phyloP scores from a whole-genome alignment of 768 basidiomycete genomes.

The Sarcomyxa edulis region DNA sequence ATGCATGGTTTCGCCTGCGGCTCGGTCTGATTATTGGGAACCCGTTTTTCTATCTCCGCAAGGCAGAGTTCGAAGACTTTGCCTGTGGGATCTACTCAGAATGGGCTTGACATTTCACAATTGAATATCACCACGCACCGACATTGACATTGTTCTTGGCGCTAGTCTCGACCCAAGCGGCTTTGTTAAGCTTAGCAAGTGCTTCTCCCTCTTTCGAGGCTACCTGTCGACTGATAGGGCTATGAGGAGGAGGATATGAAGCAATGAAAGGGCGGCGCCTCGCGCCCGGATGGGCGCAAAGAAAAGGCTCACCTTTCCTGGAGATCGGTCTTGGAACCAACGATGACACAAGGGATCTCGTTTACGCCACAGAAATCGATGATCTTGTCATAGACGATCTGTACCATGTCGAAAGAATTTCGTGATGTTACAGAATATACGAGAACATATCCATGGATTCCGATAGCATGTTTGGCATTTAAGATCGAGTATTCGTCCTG shows the following conservation, averaged over 20 bases:
- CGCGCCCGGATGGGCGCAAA: conserved; percentile 1
- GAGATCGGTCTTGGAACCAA: conserved; percentile 90
- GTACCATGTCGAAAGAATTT: conserved; percentile 92
- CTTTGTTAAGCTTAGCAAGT: conserved; percentile 65
- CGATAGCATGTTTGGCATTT: conserved; percentile 90
- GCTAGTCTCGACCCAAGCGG: conserved; percentile 85
- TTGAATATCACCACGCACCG: conserved; percentile 47
- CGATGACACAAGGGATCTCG: conserved; percentile 89
- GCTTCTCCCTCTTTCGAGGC: conserved; percentile 66
- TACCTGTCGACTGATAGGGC: conserved; percentile 58
- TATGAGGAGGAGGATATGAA: conserved; percentile 22
- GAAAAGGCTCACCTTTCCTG: conserved; percentile 52
- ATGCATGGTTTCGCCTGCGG: conserved; percentile 37
- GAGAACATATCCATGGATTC: conserved; percentile 95
- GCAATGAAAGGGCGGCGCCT: conserved; percentile 13
- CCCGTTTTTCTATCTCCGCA: conserved; percentile 75
- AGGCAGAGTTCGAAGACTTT: conserved; percentile 84
- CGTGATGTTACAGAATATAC: conserved; percentile 91
- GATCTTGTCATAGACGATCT: conserved; percentile 91
- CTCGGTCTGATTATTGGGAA: conserved; percentile 44
- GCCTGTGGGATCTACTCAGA: conserved; percentile 32
- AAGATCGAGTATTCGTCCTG: conserved; percentile 96
- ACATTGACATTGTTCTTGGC: conserved; percentile 86
- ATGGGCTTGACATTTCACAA: not conserved
- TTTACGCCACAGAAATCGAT: conserved; percentile 78